Evolutionary conservation across 495 filamentous ascomycete species (phyloP), one percentile per base, ranked within the genome.

Genomic region (Neurospora sp.): DNA sequence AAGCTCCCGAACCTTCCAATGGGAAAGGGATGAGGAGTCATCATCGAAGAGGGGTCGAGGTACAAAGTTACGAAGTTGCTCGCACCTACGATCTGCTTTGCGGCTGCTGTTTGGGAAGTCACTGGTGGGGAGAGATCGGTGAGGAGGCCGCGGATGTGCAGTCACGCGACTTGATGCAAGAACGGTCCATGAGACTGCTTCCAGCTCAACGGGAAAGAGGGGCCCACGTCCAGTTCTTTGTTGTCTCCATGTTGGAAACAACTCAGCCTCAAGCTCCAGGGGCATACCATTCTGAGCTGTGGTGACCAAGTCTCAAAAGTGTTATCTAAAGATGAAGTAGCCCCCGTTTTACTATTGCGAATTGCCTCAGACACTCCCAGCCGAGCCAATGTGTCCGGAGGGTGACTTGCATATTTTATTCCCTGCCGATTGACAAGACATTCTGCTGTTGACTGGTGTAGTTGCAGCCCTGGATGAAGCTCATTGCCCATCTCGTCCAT

Each of bases 91-190:
- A 59, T 59, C 70, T 59, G 39, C 68, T 65, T 27, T 35, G 27
- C 22, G 27, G 53, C 27, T 61, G 22, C 53, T 65, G 53, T 65
- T 65, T 65, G 53, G 53, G 53, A 65, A 65, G 70, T 71, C 70
- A 59, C 35, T 46, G 53, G 31, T 70, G 38, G 59, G 11, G 22
- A 69, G 39, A 70, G 69, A 75, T 61, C 41, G 59, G 71, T 38
- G 72, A 73, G 74, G 75, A 75, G 76, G 75, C 74, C 73, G 61
- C 68, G 73, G 71, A 68, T 61, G 39, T 59, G 70, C 40, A 75
- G 78, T 80, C 79, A 78, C 78, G 79, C 79, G 79, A 80, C 78
- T 75, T 77, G 76, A 71, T 46, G 74, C 65, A 73, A 74, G 72
- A 71, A n/a, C n/a, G n/a, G 74, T 69, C 42, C 69, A 71, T 72